A percentile compares a stretch with the other conserved stretches of the same genome.
These are phyloP conservation scores for Eryngium alpinum DNA, from an alignment of 140 eudicot species.

Conservation along the genomic window DNA sequence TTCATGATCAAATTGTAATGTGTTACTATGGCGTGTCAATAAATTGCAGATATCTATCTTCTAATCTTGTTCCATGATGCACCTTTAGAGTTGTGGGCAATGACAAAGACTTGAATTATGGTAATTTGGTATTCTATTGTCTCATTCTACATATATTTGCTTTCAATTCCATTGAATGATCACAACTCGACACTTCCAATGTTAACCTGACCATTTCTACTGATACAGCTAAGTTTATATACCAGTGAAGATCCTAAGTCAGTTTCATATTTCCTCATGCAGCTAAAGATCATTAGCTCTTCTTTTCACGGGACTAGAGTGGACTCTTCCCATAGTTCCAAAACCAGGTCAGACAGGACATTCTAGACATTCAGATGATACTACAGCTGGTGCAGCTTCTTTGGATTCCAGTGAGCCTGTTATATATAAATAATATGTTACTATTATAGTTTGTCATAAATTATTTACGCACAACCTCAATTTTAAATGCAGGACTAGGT, in stretches of 20 bases:
- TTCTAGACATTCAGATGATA: conserved; percentile 46
- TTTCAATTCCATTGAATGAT: neutral
- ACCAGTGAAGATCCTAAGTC: neutral
- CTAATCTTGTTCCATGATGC: conserved; percentile 91
- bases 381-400: conserved; percentile 31
- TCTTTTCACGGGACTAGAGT: conserved; percentile 93
- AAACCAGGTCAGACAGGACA: conserved; percentile 57
- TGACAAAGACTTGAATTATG: conserved; percentile 95
- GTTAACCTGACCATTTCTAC: neutral
- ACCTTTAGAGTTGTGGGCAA: conserved; percentile 98
- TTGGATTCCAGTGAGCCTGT: conserved; percentile 64
- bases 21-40: conserved; percentile 15
- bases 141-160: neutral
- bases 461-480: conserved; percentile 12
- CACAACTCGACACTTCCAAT: neutral
- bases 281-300: conserved; percentile 99
- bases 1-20: conserved; percentile 15
- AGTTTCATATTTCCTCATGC: conserved; percentile 24
- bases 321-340: conserved; percentile 99
- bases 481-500: conserved; percentile 36
- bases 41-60: conserved; percentile 74
- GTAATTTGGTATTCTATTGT: conserved; percentile 31
- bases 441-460: conserved; percentile 8
- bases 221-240: neutral
- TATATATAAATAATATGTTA: neutral